A percentile compares a stretch with the other conserved stretches of the same genome.
These are phyloP conservation scores for Falciphora oryzae DNA, from an alignment of 2,329 filamentous ascomycete species.

Conservation along the genomic window DNA sequence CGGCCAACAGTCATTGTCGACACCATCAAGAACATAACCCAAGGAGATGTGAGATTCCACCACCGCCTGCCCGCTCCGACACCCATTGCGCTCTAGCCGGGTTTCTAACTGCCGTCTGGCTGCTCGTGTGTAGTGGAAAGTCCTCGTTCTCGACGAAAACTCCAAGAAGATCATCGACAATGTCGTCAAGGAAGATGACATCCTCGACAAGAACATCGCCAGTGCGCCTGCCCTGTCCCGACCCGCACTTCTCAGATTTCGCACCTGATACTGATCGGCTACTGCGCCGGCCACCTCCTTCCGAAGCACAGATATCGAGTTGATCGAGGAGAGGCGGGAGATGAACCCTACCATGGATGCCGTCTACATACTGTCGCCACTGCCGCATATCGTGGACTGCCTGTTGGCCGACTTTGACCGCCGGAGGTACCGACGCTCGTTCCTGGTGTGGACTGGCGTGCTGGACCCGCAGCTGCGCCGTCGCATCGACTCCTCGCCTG, in stretches of 20 bases:
- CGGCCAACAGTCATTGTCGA: conserved; percentile 58
- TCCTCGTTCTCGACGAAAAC: conserved; percentile 79
- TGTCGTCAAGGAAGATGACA: conserved; percentile 90
- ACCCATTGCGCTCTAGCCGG: background rate
- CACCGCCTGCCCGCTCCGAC: conserved; percentile 4
- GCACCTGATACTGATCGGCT: conserved; percentile 6
- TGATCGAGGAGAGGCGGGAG: conserved; percentile 79
- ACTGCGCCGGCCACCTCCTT: background rate
- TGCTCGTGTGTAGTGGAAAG: conserved; percentile 71
- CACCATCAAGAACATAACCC: conserved; percentile 71
- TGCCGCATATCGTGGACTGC: conserved; percentile 86
- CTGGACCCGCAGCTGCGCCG: conserved; percentile 65
- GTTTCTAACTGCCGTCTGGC: background rate
- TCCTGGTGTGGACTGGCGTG: conserved; percentile 78
- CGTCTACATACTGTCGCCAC: conserved; percentile 83
- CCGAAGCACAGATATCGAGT: conserved; percentile 71
- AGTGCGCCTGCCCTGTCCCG: conserved; percentile 51
- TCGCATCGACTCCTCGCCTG: conserved; percentile 66
- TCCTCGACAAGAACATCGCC: conserved; percentile 92
- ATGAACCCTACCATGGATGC: conserved; percentile 88
- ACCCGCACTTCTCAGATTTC: background rate
- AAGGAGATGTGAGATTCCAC: conserved; percentile 62
- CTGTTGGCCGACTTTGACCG: conserved; percentile 88
- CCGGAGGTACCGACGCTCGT: conserved; percentile 71
- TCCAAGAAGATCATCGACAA: conserved; percentile 86